These are phyloP conservation scores for Austroboletus novae-zelandiae DNA, from an alignment of 1,284 basidiomycete species.

Conservation along the genomic window DNA sequence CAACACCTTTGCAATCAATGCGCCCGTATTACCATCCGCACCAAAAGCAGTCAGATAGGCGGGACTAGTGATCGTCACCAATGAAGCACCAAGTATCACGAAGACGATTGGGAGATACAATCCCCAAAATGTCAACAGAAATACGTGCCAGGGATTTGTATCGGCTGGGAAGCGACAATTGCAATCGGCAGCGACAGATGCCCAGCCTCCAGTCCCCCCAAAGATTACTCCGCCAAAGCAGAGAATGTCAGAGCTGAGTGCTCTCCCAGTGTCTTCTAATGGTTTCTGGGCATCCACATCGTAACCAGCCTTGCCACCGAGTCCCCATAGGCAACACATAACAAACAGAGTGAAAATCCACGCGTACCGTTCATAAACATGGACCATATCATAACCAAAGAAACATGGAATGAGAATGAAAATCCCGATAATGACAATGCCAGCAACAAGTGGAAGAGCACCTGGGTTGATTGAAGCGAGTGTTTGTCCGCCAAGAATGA, in stretches of 20 bases:
- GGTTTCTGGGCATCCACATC: constrained; percentile 46
- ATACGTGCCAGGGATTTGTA: constrained; percentile 46
- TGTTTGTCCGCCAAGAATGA: constrained; percentile 50
- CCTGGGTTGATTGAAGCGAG: constrained; percentile 42
- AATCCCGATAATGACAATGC: constrained; percentile 43
- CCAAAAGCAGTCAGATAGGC: constrained; percentile 49
- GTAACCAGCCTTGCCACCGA: constrained; percentile 51
- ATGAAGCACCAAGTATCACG: constrained; percentile 51
- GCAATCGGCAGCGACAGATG: constrained; percentile 53
- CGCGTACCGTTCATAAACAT: constrained; percentile 60
- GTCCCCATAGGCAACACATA: constrained; percentile 45
- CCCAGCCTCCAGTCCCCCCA: constrained; percentile 40
- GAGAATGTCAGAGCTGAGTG: constrained; percentile 47
- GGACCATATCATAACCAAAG: constrained; percentile 51
- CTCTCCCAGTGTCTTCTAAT: constrained; percentile 44
- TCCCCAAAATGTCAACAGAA: constrained; percentile 55
- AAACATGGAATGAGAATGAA: constrained; percentile 48
- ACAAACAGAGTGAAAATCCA: constrained; percentile 58
- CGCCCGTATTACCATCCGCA: constrained; percentile 47
- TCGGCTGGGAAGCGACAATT: constrained; percentile 50
- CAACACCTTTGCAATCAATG: constrained; percentile 42
- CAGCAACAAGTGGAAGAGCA: constrained; percentile 24
- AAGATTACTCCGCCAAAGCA: constrained; percentile 61
- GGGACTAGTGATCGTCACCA: constrained; percentile 54
- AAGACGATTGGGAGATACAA: constrained; percentile 56